A percentile compares a stretch with the other conserved stretches of the same genome.
Conservation (phyloP, 345 rosid genomes). For the Hevea brasiliensis region DNA sequence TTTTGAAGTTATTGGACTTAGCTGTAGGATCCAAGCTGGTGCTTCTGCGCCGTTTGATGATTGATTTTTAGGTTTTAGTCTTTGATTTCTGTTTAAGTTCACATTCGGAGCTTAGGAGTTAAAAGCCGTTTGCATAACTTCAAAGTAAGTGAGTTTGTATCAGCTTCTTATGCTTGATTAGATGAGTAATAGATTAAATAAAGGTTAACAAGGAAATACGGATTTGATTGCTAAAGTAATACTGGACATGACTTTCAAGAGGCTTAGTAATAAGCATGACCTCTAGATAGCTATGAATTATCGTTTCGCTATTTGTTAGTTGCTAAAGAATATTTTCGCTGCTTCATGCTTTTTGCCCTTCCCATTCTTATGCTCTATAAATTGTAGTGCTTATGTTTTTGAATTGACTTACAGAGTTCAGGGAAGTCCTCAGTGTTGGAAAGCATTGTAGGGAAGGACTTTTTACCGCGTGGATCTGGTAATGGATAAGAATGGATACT, state of each 20-base stretch:
- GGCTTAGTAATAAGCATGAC: background rate
- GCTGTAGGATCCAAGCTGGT: background rate
- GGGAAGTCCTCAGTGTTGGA: constrained; percentile 99
- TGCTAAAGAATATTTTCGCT: background rate
- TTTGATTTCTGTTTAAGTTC: background rate
- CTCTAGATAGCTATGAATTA: background rate
- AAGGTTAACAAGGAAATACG: background rate
- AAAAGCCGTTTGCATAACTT: background rate
- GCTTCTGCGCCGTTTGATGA: background rate
- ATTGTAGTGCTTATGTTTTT: background rate
- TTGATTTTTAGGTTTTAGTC: background rate
- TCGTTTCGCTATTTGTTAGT: background rate
- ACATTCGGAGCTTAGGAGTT: background rate
- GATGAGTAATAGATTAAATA: background rate
- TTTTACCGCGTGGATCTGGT: constrained; percentile 99
- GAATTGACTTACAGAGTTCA: constrained; percentile 59
- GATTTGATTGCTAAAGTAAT: background rate
- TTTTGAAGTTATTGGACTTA: background rate
- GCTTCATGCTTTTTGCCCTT: background rate
- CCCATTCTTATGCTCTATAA: background rate
- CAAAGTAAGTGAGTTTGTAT: background rate
- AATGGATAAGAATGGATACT: constrained; percentile 15
- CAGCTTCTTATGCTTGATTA: background rate
- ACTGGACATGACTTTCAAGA: background rate
- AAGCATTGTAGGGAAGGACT: constrained; percentile 96